A percentile compares a stretch with the other conserved stretches of the same genome.
These are phyloP conservation scores for Oligophagozyma castellii DNA, from an alignment of 1,139 yeast species.

Conservation along the genomic window DNA sequence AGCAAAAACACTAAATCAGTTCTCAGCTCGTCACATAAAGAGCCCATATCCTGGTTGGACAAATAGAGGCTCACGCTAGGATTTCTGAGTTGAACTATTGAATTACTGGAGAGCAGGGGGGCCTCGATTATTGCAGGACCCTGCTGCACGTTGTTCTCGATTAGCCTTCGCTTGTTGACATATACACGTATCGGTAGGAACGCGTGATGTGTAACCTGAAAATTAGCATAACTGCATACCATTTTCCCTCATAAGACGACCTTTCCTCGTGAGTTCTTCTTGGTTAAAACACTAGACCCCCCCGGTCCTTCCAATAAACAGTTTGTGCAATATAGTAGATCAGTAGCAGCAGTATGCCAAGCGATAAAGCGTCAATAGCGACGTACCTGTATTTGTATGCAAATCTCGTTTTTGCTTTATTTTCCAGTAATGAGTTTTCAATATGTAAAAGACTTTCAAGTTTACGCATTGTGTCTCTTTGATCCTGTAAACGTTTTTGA, in stretches of 20 bases:
- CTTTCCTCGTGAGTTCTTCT: no score
- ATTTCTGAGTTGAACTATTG: slow-evolving; percentile 21
- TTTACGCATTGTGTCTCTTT: slow-evolving; percentile 61
- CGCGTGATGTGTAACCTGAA: slow-evolving; percentile 12
- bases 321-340: slow-evolving; percentile 3
- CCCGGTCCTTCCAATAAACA: no score
- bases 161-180: slow-evolving; percentile 18
- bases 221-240: slow-evolving; percentile 15
- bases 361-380: slow-evolving; percentile 10
- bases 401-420: slow-evolving; percentile 11
- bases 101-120: slow-evolving; percentile 22
- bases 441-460: slow-evolving; percentile 12
- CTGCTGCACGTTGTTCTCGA: slow-evolving; percentile 10
- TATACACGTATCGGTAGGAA: slow-evolving; percentile 19
- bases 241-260: no score
- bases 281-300: no score
- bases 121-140: slow-evolving; percentile 17
- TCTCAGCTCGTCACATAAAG: slow-evolving; percentile 15
- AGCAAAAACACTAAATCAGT: slow-evolving; percentile 17
- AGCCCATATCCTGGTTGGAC: slow-evolving; percentile 19
- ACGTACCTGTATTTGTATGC: slow-evolving; percentile 13
- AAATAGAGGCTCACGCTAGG: slow-evolving; percentile 18
- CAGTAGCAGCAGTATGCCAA: slow-evolving; percentile 4
- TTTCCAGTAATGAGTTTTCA: slow-evolving; percentile 13
- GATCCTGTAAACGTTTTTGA: slow-evolving; percentile 34